Percentiles rank a stretch among this genome's conserved stretches.
These are phyloP conservation scores for Eimeria zaria DNA, from an alignment of 169 alveolate species.

Conservation along the genomic window DNA sequence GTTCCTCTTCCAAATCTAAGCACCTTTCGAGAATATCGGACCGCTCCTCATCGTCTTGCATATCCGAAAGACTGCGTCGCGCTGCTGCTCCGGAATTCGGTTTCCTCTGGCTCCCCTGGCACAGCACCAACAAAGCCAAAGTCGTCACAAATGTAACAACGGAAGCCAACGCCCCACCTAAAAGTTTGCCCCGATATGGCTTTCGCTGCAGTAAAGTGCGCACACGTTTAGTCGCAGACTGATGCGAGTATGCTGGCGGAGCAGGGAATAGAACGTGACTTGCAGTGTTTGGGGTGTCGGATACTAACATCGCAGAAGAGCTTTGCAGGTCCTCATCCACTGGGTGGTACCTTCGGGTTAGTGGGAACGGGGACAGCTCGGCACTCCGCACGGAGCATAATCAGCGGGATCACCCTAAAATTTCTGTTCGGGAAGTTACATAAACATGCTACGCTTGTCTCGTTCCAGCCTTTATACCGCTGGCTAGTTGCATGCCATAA, in stretches of 20 bases:
- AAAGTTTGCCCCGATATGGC: background rate
- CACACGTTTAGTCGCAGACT: background rate
- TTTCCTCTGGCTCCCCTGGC: background rate
- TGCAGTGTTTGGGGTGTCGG: background rate
- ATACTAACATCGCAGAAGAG: background rate
- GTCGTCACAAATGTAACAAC: background rate
- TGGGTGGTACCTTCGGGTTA: background rate
- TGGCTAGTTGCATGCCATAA: too few relatives aligned
- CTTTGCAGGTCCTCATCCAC: background rate
- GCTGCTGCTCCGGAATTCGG: background rate
- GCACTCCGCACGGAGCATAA: background rate
- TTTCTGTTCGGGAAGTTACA: background rate
- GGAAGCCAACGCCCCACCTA: background rate
- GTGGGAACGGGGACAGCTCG: background rate
- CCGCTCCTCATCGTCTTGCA: background rate
- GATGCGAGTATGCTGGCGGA: background rate
- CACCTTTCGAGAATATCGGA: background rate
- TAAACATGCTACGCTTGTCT: background rate
- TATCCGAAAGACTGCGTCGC: background rate
- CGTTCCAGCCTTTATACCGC: background rate
- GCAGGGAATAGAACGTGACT: background rate
- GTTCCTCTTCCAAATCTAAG: background rate
- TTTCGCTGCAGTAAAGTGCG: background rate
- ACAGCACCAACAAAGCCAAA: background rate
- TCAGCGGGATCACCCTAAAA: background rate